phyloP scores from a whole-genome alignment of 176 grass and related monocot genomes.

The Oryza australiensis region DNA sequence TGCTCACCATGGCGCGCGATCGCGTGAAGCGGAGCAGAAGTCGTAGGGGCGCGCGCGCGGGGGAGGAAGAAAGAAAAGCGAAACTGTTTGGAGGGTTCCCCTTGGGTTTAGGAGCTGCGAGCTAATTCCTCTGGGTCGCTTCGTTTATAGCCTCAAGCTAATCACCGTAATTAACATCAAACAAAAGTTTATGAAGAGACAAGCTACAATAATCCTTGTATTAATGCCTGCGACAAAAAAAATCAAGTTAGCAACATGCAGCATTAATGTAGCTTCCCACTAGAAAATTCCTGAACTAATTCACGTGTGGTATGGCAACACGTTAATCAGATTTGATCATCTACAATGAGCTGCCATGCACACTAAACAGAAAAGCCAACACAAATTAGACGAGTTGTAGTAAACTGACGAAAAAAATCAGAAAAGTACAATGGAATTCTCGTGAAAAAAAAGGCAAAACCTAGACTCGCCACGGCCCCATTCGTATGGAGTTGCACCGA shows the following conservation, averaged over 20 bases:
- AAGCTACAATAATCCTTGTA: background rate
- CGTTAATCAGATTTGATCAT: background rate
- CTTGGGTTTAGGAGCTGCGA: background rate
- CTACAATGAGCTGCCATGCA: background rate
- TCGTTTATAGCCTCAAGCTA: background rate
- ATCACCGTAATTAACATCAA: background rate
- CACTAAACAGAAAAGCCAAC: background rate
- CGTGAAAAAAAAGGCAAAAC: background rate
- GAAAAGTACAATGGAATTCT: background rate
- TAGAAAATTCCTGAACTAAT: conserved; percentile 4
- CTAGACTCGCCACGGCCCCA: no score
- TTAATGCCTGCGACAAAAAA: background rate
- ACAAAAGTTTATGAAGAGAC: no score
- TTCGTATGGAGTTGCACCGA: background rate
- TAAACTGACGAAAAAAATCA: background rate
- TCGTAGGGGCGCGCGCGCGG: background rate
- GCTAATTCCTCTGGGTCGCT: background rate
- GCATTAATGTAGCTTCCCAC: background rate
- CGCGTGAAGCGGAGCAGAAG: background rate
- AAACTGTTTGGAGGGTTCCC: background rate
- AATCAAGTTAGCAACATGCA: background rate
- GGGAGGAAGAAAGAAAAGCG: background rate
- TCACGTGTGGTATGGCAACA: background rate
- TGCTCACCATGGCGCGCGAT: background rate
- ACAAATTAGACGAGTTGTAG: background rate